These are phyloP conservation scores for Hypoxylon trugodes DNA, from an alignment of 495 filamentous ascomycete species.

Conservation along the genomic window DNA sequence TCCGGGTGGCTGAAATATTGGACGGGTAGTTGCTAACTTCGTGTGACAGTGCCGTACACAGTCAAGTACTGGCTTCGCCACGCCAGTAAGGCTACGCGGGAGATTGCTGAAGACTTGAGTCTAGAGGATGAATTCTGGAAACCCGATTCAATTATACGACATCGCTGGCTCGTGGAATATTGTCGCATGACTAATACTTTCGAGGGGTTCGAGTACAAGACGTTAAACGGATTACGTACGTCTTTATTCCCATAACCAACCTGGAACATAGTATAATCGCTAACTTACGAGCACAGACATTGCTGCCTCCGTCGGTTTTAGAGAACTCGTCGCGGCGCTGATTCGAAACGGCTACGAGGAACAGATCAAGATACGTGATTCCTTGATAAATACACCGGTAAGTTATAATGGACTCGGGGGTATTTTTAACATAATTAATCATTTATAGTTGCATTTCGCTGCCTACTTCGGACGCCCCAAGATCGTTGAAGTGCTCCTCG, in stretches of 20 bases:
- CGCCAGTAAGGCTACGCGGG: constrained; percentile 48
- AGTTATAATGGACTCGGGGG: not conserved
- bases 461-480: constrained; percentile 45
- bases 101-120: constrained; percentile 48
- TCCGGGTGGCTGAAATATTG: too few relatives aligned
- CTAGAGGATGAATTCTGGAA: constrained; percentile 48
- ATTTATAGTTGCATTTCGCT: constrained; percentile 44
- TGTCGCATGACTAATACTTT: constrained; percentile 36
- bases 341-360: constrained; percentile 42
- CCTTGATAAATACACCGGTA: constrained; percentile 37
- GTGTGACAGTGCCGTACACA: constrained; percentile 39
- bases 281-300: constrained; percentile 31
- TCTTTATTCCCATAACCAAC: not conserved
- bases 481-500: constrained; percentile 46
- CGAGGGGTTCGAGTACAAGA: constrained; percentile 36
- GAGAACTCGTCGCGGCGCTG: constrained; percentile 41
- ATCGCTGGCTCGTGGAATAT: constrained; percentile 48
- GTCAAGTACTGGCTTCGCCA: constrained; percentile 52
- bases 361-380: constrained; percentile 41
- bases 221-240: constrained; percentile 40
- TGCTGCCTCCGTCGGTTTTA: constrained; percentile 42
- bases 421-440: not conserved
- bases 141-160: constrained; percentile 42
- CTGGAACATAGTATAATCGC: not conserved
- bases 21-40: constrained; percentile 8